Evolutionary conservation across 2,329 filamentous ascomycete species (phyloP), one percentile per base, ranked within the genome.

Genomic region (Thermoascus crustaceus): DNA sequence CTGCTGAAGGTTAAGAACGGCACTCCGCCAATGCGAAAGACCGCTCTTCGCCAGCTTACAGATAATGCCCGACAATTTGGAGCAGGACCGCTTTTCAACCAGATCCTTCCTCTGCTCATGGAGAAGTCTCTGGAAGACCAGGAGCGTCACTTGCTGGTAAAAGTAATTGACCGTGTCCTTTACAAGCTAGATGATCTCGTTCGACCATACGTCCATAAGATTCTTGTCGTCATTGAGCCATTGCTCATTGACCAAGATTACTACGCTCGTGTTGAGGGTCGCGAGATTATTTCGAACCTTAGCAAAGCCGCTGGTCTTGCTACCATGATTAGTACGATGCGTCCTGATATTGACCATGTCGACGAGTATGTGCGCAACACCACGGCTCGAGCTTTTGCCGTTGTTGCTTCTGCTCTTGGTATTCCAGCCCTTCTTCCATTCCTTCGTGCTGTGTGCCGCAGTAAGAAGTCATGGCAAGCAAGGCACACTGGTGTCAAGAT

Each of bases 301-400:
- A 85, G 84, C 57, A 98, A 98, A 64, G 91, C 91, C 16, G 91
- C 93, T 43, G 93, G 91, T 57, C 75, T 98, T 36, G 91, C 91
- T 11, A 91, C 93, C 49, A 98, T 98, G 91, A 98, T 98, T 60
- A 94, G 87, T 65, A 94, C 88, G 6, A 98, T 98, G 91, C 76
- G 91, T 53, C 93, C 91, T 0, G 91, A 98, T 74, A 94, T 98
- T 47, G 91, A 98, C 52, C 91, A 98, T 52, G 85, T 93, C 17
- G 91, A 98, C 53, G 91, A 98, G 60, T 98, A 98, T 57, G 93
- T 98, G 8, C 79, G 91, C 57, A 98, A 98, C 64, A 98, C 91
- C 1, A 98, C 91, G 2, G 91, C 91, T 36, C 76, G 91, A 68
- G 91, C 91, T 1, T 98, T 98, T 56, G 91, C 91, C 17, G 91